Percentiles rank a stretch among this genome's conserved stretches.
Conservation (phyloP, 2,329 filamentous ascomycete species). For the Emergomyces orientalis region DNA sequence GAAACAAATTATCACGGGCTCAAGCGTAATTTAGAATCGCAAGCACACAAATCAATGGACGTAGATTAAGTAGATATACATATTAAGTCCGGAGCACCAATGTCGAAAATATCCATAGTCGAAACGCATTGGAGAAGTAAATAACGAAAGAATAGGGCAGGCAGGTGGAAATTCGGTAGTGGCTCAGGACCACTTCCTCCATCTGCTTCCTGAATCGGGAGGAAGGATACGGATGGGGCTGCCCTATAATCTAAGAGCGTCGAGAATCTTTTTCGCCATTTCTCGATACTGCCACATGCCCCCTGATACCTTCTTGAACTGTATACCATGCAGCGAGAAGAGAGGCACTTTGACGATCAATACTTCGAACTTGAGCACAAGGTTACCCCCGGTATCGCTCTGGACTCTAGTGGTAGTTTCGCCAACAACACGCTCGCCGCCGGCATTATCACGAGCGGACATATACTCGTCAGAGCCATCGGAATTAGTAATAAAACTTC, state of each 20-base stretch:
- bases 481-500: constrained; percentile 72
- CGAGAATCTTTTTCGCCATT: constrained; percentile 91
- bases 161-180: not conserved
- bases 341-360: constrained; percentile 96
- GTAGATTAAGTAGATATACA: not conserved
- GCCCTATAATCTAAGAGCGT: constrained; percentile 65
- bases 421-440: constrained; percentile 56
- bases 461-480: constrained; percentile 73
- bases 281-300: constrained; percentile 99
- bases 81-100: not conserved
- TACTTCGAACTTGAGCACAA: constrained; percentile 86
- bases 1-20: not conserved
- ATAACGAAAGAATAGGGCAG: not conserved
- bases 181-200: not conserved
- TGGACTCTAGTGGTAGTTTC: constrained; percentile 91
- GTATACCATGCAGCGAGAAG: constrained; percentile 84
- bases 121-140: not conserved
- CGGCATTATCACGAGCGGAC: constrained; percentile 37
- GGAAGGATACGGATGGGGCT: constrained; percentile 2
- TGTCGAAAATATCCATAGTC: not conserved
- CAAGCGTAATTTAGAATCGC: not conserved
- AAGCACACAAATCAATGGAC: not conserved
- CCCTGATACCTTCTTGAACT: constrained; percentile 93
- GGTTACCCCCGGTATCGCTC: constrained; percentile 73
- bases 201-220: not conserved